A percentile compares a stretch with the other conserved stretches of the same genome.
phyloP scores from a whole-genome alignment of 2,329 filamentous ascomycete species.

The Fusarium robinianum region DNA sequence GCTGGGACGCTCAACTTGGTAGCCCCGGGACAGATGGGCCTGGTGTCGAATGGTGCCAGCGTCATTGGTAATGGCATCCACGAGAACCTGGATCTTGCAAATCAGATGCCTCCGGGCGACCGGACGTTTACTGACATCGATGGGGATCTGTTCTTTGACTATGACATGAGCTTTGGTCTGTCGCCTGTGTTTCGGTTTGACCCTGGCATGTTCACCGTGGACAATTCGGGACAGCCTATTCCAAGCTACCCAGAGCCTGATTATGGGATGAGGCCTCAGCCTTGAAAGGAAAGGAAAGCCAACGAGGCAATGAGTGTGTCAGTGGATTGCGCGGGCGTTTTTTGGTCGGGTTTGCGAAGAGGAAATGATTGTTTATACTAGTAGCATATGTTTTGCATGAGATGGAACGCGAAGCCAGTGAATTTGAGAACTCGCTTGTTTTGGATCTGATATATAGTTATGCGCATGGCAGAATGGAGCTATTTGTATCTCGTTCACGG shows the following conservation, averaged over 20 bases:
- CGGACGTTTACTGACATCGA: slow-evolving; percentile 33
- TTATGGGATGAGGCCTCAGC: slow-evolving; percentile 27
- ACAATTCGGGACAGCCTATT: slow-evolving; percentile 31
- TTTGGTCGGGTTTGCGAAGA: neutral
- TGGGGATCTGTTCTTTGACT: slow-evolving; percentile 36
- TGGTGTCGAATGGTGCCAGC: slow-evolving; percentile 5
- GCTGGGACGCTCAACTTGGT: slow-evolving; percentile 23
- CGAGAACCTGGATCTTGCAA: slow-evolving; percentile 24
- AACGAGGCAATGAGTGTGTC: too few species aligned
- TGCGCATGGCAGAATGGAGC: slow-evolving; percentile 5
- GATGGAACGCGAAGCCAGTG: too few species aligned
- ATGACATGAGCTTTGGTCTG: slow-evolving; percentile 38
- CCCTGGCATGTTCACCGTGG: slow-evolving; percentile 33
- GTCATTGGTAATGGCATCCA: slow-evolving; percentile 14
- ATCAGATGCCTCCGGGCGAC: slow-evolving; percentile 26
- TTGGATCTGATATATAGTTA: neutral
- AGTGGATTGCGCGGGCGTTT: slow-evolving; percentile 2
- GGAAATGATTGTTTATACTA: slow-evolving; percentile 9
- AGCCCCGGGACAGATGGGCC: slow-evolving; percentile 19
- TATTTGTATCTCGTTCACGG: slow-evolving; percentile 11
- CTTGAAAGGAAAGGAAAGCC: slow-evolving; percentile 2
- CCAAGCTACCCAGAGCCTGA: slow-evolving; percentile 32
- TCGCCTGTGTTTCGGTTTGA: slow-evolving; percentile 38
- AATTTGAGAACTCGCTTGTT: neutral
- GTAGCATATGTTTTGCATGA: too few species aligned